Base-by-base conservation (phyloP, 371 early-diverging fungal species). In the Enteropsectra breve region DNA sequence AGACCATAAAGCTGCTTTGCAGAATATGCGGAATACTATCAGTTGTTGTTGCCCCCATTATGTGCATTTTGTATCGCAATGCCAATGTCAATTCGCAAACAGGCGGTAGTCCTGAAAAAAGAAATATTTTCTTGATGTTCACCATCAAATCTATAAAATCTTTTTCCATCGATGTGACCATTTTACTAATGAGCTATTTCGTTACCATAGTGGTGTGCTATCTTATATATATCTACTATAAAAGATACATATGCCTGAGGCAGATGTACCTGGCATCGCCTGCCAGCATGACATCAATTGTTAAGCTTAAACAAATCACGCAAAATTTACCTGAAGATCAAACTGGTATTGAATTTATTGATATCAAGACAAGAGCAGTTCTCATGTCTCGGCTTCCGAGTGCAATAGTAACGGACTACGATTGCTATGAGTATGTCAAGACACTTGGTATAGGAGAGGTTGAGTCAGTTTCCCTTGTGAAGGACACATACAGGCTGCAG, bases 201-300 rank as follows among this genome's bases (percentile, higher is more conserved):
- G 63, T 71, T 1, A 72, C 76, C 21, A 8, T 59, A 0, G 33
- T 75, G 30, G 46, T 81, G 5, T 58, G 74, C n/a, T 79, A 79
- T 63, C 56, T 79, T 15, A 37, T 81, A n/a, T 81, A 72, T 59
- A 74, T 74, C 15, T 79, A 78, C 52, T 78, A 74, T 49, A 75
- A 78, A 52, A 76, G 73, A 55, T 79, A 72, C 53, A 66, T 79
- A 23, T 57, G 68, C 59, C 63, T 81, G 6, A 61, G 81, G 54
- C 81, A 81, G 69, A 30, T 76, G 36, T 78, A 76, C 54, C 48
- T 81, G 36, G 30, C 70, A 26, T 68, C 72, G 32, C 73, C 79
- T 28, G 69, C 76, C n/a, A 70, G 65, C 23, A 65, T 77, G 40
- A 76, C 76, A 26, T 74, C 81, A 1, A 69, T 78, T 6, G 43